Percentiles rank a stretch among this genome's conserved stretches.
Evolutionary conservation across 371 early-diverging fungal genomes (phyloP).

Genomic region (Mortierella polycephala): DNA sequence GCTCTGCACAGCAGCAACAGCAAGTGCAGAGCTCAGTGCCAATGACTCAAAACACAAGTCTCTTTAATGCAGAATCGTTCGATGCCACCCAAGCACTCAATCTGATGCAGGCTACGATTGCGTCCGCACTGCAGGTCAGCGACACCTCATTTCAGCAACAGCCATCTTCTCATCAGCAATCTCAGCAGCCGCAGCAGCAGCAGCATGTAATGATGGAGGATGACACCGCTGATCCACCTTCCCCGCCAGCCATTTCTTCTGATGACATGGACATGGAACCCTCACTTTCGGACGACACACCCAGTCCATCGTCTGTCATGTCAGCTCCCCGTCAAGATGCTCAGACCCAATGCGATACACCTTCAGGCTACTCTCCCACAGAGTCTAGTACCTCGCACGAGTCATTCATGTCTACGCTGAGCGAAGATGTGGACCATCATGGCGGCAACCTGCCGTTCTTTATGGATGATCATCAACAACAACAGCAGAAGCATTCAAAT

Average conservation of each 20-base stretch:
- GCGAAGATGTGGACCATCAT: constrained; percentile 10
- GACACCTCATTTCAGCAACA: constrained; percentile 4
- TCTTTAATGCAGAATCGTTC: constrained; percentile 2
- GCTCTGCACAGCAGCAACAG: constrained; percentile 26
- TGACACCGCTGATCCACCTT: constrained; percentile 44
- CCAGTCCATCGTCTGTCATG: constrained; percentile 7
- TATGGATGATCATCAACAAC: constrained; percentile 3
- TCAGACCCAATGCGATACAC: constrained; percentile 29
- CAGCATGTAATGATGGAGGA: constrained; percentile 36
- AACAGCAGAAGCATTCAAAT: constrained; percentile 2
- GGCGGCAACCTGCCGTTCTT: constrained; percentile 18
- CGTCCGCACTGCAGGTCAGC: constrained; percentile 9
- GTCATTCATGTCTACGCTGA: constrained; percentile 27
- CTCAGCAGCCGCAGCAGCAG: constrained; percentile 17
- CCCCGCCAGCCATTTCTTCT: constrained; percentile 36
- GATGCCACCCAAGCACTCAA: constrained; percentile 20
- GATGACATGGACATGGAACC: constrained; percentile 44
- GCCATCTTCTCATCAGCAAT: constrained; percentile 13
- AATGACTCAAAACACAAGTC: neutral
- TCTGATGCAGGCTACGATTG: constrained; percentile 31
- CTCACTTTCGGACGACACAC: constrained; percentile 9
- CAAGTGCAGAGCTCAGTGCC: constrained; percentile 15
- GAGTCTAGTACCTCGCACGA: constrained; percentile 21
- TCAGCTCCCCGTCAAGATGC: constrained; percentile 30
- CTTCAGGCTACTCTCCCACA: constrained; percentile 21